These are phyloP conservation scores for Zygosaccharomyces sapae DNA, from an alignment of 1,139 yeast species.

Conservation along the genomic window DNA sequence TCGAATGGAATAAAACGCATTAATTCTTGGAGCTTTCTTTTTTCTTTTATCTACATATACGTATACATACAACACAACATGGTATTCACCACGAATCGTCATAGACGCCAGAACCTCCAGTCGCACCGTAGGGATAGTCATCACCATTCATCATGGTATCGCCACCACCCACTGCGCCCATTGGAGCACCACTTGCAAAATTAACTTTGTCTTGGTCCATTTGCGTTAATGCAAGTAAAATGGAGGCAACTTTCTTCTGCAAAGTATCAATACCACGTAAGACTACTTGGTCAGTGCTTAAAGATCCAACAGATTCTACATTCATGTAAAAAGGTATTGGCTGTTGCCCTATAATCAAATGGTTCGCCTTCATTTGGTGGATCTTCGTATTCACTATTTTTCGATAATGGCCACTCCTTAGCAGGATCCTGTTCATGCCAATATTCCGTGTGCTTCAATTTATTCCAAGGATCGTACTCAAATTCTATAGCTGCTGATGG, in stretches of 20 bases:
- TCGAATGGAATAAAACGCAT: conserved; percentile 57
- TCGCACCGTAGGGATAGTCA: conserved; percentile 44
- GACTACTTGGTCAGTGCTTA: conserved; percentile 86
- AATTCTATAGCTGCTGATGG: conserved; percentile 97
- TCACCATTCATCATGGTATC: conserved; percentile 41
- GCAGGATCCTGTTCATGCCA: conserved; percentile 93
- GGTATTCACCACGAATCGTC: conserved; percentile 33
- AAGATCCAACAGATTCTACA: conserved; percentile 87
- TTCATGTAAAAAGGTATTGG: conserved; percentile 78
- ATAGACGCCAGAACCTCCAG: conserved; percentile 26
- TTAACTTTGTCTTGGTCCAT: conserved; percentile 48
- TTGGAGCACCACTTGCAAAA: conserved; percentile 45
- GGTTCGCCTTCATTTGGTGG: conserved; percentile 85
- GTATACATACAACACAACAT: conserved; percentile 4
- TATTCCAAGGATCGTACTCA: conserved; percentile 98
- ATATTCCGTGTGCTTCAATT: conserved; percentile 87
- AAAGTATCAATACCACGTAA: conserved; percentile 75
- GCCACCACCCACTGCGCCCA: conserved; percentile 31
- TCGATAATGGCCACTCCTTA: conserved; percentile 88
- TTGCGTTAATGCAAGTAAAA: conserved; percentile 73
- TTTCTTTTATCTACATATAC: conserved; percentile 4
- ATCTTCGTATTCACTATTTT: conserved; percentile 93
- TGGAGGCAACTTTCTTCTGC: conserved; percentile 86
- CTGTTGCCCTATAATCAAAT: conserved; percentile 80
- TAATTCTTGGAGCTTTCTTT: conserved; percentile 1